Base-by-base conservation (phyloP, 1,284 basidiomycete genomes). In the Moesziomyces aphidis region DNA sequence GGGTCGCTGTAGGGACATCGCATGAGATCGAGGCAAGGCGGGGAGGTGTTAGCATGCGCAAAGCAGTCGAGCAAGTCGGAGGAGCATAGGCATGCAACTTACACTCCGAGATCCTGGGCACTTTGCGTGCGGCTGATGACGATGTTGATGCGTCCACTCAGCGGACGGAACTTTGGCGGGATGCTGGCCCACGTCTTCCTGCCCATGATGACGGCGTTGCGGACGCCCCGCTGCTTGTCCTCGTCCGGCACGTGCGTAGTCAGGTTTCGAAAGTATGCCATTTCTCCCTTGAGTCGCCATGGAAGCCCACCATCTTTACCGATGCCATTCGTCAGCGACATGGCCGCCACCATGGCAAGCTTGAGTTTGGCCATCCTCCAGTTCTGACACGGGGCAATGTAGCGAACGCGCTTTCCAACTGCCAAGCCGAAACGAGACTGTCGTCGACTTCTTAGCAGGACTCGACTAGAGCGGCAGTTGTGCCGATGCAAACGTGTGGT, bases 131-230 rank as follows among this genome's bases (percentile, higher is more conserved):
- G 87, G 75, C 90, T 94, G 39, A 97, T 87, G 39, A 99, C 90
- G 17, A 96, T 85, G 83, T 99, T 99, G 66, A 89, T 73, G 44
- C 97, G 88, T 34, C 89, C 89, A 47, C 89, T 87, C 26, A 99
- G 87, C 3, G 97, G 97, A 68, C 93, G 89, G 86, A 93, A 94
- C 84, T 90, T 93, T 8, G 83, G 77, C n/a, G 97, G 96, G 65
- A 99, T 99, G 83, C 93, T 94, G 85, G 97, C 93, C 97, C 97
- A 99, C 21, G 95, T 97, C 81, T 94, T 95, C 51, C 95, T 88
- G 7, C 97, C 97, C 97, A 99, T 99, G 63, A 99, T 87, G 42
- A 98, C 91, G 2, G 90, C 90, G 85, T 99, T 99, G 62, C 85
- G 86, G 21, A 47, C 49, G n/a, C 61, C 66, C 13, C 48, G 21